phyloP scores from a whole-genome alignment of 345 rosid species.

The Lumnitzera littorea region DNA sequence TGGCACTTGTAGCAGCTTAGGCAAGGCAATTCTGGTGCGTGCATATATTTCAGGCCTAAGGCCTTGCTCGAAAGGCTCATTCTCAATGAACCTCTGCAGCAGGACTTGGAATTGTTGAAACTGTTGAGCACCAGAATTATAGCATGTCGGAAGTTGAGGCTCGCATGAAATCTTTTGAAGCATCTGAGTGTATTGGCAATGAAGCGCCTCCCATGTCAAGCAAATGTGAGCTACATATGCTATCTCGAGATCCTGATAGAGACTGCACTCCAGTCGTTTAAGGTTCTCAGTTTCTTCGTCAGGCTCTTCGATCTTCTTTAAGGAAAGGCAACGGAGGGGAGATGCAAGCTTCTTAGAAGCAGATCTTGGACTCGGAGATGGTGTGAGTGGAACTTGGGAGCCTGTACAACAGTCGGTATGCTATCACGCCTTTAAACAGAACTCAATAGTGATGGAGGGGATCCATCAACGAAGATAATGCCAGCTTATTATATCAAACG shows the following conservation, averaged over 20 bases:
- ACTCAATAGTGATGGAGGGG: too few species aligned
- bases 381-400: constrained; percentile 43
- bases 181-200: constrained; percentile 83
- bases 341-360: constrained; percentile 72
- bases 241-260: constrained; percentile 67
- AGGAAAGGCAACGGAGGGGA: constrained; percentile 82
- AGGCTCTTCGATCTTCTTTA: constrained; percentile 60
- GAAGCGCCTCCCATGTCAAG: constrained; percentile 97
- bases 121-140: constrained; percentile 76
- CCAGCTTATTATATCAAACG: too few species aligned
- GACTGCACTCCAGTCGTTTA: constrained; percentile 36
- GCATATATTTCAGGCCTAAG: constrained; percentile 62
- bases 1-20: constrained; percentile 85
- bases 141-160: constrained; percentile 49
- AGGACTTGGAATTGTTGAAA: constrained; percentile 88
- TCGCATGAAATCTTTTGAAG: constrained; percentile 61
- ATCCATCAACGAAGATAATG: too few species aligned
- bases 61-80: constrained; percentile 85
- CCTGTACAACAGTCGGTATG: constrained; percentile 17
- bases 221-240: constrained; percentile 93
- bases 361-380: constrained; percentile 76
- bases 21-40: constrained; percentile 66
- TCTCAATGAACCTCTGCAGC: constrained; percentile 84
- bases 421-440: neutral
- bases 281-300: constrained; percentile 60